Evolutionary conservation across 108 stramenopile species (phyloP), one percentile per base, ranked within the genome.

Genomic region (Pseudonitzschia delicatissima): DNA sequence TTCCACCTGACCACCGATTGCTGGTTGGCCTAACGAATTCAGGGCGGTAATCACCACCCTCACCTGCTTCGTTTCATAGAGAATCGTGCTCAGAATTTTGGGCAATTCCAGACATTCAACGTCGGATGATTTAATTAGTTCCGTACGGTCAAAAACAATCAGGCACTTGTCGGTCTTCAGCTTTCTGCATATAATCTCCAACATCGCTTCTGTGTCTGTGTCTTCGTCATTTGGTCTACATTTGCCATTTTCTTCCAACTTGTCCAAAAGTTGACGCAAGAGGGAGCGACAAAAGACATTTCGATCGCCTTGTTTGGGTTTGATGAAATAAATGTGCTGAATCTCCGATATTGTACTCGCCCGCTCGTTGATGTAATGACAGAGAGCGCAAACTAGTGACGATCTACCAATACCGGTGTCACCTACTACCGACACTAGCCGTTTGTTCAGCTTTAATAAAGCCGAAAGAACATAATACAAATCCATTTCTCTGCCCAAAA

Each of bases 401-500:
- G 76, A 78, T 55, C 92, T 83, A n/a, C 94, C 94, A 5, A 90
- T 76, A 3, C 94, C 94, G 21, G 74, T 60, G 25, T 74, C 73
- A 17, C 91, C 91, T 1, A 86, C 36, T 25, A 91, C 62, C 31
- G 79, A 81, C 20, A 95, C 88, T n/a, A 92, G 60, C 7, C 90
- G 70, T 28, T 82, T 77, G 11, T 51, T 48, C 67, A 82, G 52
- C 33, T 79, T 69, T 4, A 86, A 62, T 27, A 92, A 27, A 12
- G 73, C 68, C 21, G 78, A 67, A 35, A 95, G 62, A 17, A 91
- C 57, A 31, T 77, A 69, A 60, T 89, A 89, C 79, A 91, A 83
- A 31, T 91, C 84, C 34, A 87, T 81, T 64, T 95, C 91, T 23
- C 94, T 62, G 8, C 94, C 94, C 28, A 89, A 27, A 69, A 92